A percentile compares a stretch with the other conserved stretches of the same genome.
phyloP scores from a whole-genome alignment of 345 rosid species.

The Gossypium rotundifolium region DNA sequence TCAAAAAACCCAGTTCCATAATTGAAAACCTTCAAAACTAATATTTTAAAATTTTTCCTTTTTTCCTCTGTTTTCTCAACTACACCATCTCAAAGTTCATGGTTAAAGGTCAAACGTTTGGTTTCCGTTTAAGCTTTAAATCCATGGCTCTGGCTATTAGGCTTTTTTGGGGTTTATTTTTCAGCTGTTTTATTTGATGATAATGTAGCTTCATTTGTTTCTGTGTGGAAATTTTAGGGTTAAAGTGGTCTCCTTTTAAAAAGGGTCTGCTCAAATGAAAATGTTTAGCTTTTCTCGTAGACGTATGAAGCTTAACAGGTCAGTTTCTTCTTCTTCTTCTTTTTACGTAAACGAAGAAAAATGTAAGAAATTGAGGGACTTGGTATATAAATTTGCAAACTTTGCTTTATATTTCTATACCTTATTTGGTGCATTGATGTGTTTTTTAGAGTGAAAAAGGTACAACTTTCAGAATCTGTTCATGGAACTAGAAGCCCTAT shows the following conservation, averaged over 20 bases:
- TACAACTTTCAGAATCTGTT: slow-evolving; percentile 77
- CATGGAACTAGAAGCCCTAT: slow-evolving; percentile 70
- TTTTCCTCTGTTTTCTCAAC: background rate
- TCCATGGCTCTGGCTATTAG: background rate
- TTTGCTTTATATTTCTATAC: no score
- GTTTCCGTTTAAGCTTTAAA: background rate
- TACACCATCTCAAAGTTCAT: slow-evolving; percentile 6
- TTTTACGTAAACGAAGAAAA: background rate
- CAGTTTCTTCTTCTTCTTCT: slow-evolving; percentile 12
- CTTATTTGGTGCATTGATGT: slow-evolving; percentile 5
- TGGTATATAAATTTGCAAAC: background rate
- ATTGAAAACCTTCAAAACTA: background rate
- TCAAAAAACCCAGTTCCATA: background rate
- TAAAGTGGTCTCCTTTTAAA: slow-evolving; percentile 6
- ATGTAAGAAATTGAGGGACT: background rate
- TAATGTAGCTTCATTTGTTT: slow-evolving; percentile 21
- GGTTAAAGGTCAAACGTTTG: slow-evolving; percentile 2
- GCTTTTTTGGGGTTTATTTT: background rate
- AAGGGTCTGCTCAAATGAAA: slow-evolving; percentile 14
- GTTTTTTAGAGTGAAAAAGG: slow-evolving; percentile 74
- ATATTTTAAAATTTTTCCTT: background rate
- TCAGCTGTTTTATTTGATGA: slow-evolving; percentile 8
- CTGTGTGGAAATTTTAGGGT: slow-evolving; percentile 18
- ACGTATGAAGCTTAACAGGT: slow-evolving; percentile 95
- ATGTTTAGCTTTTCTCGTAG: slow-evolving; percentile 86